These are phyloP conservation scores for Poronia punctata DNA, from an alignment of 495 filamentous ascomycete genomes.

Conservation along the genomic window DNA sequence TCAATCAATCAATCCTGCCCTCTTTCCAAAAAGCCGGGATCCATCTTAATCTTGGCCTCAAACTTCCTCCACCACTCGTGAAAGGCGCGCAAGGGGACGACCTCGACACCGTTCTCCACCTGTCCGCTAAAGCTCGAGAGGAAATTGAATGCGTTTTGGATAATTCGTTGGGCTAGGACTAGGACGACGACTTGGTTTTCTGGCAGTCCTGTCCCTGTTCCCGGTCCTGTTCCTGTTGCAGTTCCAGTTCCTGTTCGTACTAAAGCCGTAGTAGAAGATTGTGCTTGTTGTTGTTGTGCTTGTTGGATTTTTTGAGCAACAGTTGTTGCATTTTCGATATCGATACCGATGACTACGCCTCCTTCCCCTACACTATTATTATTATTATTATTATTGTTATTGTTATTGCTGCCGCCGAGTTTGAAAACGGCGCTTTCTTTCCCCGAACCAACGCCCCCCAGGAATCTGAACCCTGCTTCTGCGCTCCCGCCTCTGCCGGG, in stretches of 20 bases:
- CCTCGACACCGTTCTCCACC: conserved; percentile 56
- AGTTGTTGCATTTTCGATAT: conserved; percentile 64
- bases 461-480: conserved; percentile 59
- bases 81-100: conserved; percentile 85
- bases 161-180: conserved; percentile 82
- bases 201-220: too few species aligned
- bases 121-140: conserved; percentile 73
- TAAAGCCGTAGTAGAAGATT: conserved; percentile 18
- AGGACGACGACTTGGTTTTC: conserved; percentile 28
- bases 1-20: conserved; percentile 53
- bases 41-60: conserved; percentile 75
- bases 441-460: conserved; percentile 80
- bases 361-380: neutral
- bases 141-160: conserved; percentile 96
- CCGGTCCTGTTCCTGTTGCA: conserved; percentile 21
- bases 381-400: conserved; percentile 4
- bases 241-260: too few species aligned
- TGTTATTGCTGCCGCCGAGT: conserved; percentile 35
- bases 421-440: conserved; percentile 88
- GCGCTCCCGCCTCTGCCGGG: conserved; percentile 9
- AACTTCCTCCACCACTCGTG: conserved; percentile 98
- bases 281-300: conserved; percentile 37
- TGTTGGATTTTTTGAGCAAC: conserved; percentile 63
- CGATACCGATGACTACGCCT: conserved; percentile 67
- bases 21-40: conserved; percentile 86